phyloP scores from a whole-genome alignment of 2,329 filamentous ascomycete species.

The Diaporthe caulivora region DNA sequence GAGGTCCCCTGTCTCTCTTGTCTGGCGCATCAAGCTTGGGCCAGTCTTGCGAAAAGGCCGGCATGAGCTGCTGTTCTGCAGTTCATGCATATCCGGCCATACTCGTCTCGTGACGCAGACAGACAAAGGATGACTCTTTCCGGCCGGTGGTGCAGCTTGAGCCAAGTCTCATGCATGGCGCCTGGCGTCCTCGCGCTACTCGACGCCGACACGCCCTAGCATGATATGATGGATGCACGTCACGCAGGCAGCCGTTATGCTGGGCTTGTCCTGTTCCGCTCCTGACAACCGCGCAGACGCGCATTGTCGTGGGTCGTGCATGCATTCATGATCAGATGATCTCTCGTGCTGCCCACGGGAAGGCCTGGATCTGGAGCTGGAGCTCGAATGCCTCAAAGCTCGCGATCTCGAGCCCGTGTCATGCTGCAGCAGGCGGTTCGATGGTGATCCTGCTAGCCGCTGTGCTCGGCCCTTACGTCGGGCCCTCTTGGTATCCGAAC shows the following conservation, averaged over 20 bases:
- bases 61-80: neutral
- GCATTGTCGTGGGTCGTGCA: neutral
- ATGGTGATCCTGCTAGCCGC: neutral
- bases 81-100: too few species aligned
- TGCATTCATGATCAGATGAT: slow-evolving; percentile 8
- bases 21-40: neutral
- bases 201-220: neutral
- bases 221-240: neutral
- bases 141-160: neutral
- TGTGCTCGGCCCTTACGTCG: neutral
- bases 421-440: neutral
- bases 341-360: neutral
- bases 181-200: slow-evolving; percentile 5
- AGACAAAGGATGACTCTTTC: slow-evolving; percentile 29
- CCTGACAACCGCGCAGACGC: slow-evolving; percentile 1
- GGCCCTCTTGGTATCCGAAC: slow-evolving; percentile 6
- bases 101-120: slow-evolving; percentile 9
- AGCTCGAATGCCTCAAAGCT: too few species aligned
- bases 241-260: slow-evolving; percentile 19
- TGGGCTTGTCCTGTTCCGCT: neutral
- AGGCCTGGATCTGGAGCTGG: too few species aligned
- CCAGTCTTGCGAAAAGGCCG: neutral
- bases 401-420: too few species aligned
- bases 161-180: neutral
- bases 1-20: too few species aligned